These are phyloP conservation scores for Coemansia sp. DNA, from an alignment of 192 early-diverging fungal species.

Conservation along the genomic window DNA sequence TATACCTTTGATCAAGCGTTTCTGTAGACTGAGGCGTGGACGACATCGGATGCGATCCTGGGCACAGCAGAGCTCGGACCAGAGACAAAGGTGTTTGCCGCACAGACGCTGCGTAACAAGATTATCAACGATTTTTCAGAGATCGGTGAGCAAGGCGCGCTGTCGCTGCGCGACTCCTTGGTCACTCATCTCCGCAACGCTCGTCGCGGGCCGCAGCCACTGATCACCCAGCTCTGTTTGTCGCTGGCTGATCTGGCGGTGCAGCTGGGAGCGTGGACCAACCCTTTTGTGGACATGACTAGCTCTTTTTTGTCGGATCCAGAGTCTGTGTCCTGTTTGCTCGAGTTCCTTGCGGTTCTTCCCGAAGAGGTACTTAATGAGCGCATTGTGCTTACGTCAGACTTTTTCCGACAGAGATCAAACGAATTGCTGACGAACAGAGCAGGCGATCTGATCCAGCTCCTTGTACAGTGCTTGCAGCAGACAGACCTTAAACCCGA, in stretches of 20 bases:
- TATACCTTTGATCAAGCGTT: not conserved
- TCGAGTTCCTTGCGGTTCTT: conserved; percentile 82
- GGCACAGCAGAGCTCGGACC: conserved; percentile 54
- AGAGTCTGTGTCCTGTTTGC: conserved; percentile 63
- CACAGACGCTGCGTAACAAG: conserved; percentile 92
- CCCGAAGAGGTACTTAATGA: conserved; percentile 84
- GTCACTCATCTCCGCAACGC: conserved; percentile 64
- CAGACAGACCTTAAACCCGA: conserved; percentile 57
- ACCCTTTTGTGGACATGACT: conserved; percentile 75
- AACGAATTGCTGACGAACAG: conserved; percentile 64
- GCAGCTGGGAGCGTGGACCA: conserved; percentile 77
- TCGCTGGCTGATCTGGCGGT: conserved; percentile 81
- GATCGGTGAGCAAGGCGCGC: conserved; percentile 63
- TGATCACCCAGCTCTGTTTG: conserved; percentile 81
- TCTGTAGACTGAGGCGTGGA: conserved; percentile 78
- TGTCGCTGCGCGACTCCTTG: conserved; percentile 76
- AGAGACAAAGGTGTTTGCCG: conserved; percentile 82
- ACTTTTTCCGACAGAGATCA: conserved; percentile 60
- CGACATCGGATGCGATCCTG: conserved; percentile 73
- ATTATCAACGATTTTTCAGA: conserved; percentile 80
- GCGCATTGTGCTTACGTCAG: conserved; percentile 61
- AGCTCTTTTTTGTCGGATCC: conserved; percentile 63
- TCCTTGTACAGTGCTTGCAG: conserved; percentile 72
- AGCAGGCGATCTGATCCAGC: conserved; percentile 65
- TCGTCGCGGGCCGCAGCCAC: conserved; percentile 59